Evolutionary conservation across 1,284 basidiomycete genomes (phyloP).

Genomic region (Marasmius oreades): DNA sequence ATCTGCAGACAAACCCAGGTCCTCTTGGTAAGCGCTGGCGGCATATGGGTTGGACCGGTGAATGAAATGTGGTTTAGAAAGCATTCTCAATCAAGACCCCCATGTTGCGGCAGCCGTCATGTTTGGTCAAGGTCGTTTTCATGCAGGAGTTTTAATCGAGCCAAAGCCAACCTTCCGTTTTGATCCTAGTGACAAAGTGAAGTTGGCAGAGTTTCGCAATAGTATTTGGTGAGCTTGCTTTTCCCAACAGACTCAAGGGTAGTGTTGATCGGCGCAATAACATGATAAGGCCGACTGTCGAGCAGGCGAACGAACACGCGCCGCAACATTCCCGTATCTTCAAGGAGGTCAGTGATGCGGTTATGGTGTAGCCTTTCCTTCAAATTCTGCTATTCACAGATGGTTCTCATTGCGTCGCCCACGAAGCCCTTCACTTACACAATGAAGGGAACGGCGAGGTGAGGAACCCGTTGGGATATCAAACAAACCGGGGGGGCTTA

Average conservation of each 20-base stretch:
- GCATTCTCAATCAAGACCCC: slow-evolving; percentile 23
- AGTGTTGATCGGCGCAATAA: too few relatives aligned
- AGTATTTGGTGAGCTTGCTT: slow-evolving; percentile 25
- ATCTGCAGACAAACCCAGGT: slow-evolving; percentile 32
- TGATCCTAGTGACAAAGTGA: slow-evolving; percentile 23
- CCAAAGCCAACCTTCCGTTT: slow-evolving; percentile 21
- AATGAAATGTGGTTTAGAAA: slow-evolving; percentile 14
- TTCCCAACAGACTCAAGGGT: too few relatives aligned
- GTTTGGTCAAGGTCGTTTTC: slow-evolving; percentile 30
- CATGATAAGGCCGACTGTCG: slow-evolving; percentile 30
- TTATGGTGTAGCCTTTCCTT: too few relatives aligned
- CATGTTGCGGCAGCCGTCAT: slow-evolving; percentile 23
- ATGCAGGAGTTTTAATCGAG: slow-evolving; percentile 30
- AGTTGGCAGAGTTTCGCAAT: slow-evolving; percentile 21
- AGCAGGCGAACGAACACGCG: slow-evolving; percentile 36
- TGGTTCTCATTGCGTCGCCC: slow-evolving; percentile 26
- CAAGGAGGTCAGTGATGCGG: slow-evolving; percentile 27
- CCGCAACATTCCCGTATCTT: slow-evolving; percentile 38
- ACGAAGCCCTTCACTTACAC: slow-evolving; percentile 30
- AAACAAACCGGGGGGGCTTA: too few relatives aligned
- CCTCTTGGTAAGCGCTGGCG: slow-evolving; percentile 26
- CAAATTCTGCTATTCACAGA: slow-evolving; percentile 15
- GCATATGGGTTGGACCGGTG: background rate
- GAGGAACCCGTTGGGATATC: background rate
- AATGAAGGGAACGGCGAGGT: slow-evolving; percentile 23